Base-by-base conservation (phyloP, 345 rosid genomes). In the Schrenkiella parvula region DNA sequence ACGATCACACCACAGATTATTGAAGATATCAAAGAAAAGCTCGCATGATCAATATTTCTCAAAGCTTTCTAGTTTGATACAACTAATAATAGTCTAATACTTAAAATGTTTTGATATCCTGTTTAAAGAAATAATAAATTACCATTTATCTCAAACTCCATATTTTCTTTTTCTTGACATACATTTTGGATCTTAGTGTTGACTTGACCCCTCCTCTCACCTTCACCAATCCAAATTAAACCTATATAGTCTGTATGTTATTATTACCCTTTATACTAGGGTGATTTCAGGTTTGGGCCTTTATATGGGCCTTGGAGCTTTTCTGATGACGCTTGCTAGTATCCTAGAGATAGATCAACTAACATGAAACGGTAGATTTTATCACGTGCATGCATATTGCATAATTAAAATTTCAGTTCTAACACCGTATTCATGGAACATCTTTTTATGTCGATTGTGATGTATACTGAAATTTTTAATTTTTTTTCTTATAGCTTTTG, bases 371-470 rank as follows among this genome's bases (percentile, higher is more conserved):
- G 58, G 39, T 37, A 48, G 25, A 38, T n/a, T n/a, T n/a, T n/a
- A n/a, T n/a, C n/a, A n/a, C n/a, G n/a, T n/a, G n/a, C n/a, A n/a
- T n/a, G n/a, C n/a, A n/a, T n/a, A n/a, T n/a, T n/a, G n/a, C n/a
- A n/a, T n/a, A n/a, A n/a, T n/a, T n/a, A n/a, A n/a, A n/a, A n/a
- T n/a, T n/a, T n/a, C n/a, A n/a, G n/a, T n/a, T n/a, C n/a, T n/a
- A n/a, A 67, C 53, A 74, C 72, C 42, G 61, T 48, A 37, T 57
- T 57, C 41, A 32, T 29, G 67, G 67, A 66, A 67, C 78, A 66
- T 74, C 53, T 66, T 73, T 57, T 66, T 29, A 73, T 21, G 78
- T 18, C 19, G 43, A 26, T 26, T 56, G 12, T 47, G 52, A 65
- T 53, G 8, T n/a, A 12, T 25, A 42, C 54, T 21, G 14, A 64